These are phyloP conservation scores for Leptographium flavum DNA, from an alignment of 2,329 filamentous ascomycete species.

Conservation along the genomic window DNA sequence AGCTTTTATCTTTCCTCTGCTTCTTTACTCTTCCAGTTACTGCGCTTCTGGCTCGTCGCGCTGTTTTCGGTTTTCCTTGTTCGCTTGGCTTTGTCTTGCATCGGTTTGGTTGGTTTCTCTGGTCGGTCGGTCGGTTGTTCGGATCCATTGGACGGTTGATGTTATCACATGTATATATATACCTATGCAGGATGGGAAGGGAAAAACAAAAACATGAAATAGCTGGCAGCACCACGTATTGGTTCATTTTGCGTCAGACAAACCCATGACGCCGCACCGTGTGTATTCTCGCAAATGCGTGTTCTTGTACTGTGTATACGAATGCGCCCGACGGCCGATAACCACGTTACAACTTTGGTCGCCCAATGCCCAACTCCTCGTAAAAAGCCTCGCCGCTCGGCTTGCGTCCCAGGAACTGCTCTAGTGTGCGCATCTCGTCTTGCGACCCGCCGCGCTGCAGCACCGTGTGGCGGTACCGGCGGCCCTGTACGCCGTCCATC, in stretches of 20 bases:
- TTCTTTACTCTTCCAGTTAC: too few relatives aligned
- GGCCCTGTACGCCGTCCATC: constrained; percentile 60
- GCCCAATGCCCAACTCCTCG: constrained; percentile 49
- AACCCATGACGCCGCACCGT: too few relatives aligned
- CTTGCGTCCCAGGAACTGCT: constrained; percentile 64
- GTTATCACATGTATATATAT: neutral
- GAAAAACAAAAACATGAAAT: neutral
- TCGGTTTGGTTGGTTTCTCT: neutral
- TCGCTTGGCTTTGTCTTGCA: neutral
- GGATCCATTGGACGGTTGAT: neutral
- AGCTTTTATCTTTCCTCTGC: too few relatives aligned
- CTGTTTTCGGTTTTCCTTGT: neutral
- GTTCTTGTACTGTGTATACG: neutral
- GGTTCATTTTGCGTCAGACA: too few relatives aligned
- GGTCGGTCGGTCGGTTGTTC: neutral
- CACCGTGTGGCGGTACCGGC: constrained; percentile 64
- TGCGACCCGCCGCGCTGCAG: constrained; percentile 64
- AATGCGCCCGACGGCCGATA: too few relatives aligned
- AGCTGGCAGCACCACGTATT: neutral
- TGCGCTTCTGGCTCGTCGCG: too few relatives aligned
- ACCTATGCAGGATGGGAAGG: neutral
- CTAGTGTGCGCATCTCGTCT: constrained; percentile 68
- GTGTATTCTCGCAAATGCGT: neutral
- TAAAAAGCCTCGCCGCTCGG: constrained; percentile 72
- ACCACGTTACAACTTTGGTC: neutral